Evolutionary conservation across 768 basidiomycete genomes (phyloP).

Genomic region (Amanita pseudoporphyria): DNA sequence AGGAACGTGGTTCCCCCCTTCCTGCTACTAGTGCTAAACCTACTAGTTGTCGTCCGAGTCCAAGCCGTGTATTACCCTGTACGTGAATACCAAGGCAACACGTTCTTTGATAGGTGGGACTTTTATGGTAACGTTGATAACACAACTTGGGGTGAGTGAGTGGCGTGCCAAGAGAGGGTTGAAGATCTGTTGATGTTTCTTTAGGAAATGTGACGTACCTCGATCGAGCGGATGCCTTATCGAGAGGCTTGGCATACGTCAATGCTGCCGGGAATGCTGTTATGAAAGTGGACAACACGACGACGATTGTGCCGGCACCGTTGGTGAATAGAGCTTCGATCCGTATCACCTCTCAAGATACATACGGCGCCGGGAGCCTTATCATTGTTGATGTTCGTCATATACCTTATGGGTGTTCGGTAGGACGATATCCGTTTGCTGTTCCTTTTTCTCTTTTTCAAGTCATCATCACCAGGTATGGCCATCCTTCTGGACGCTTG

Average conservation of each 20-base stretch:
- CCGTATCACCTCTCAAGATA: constrained; percentile 32
- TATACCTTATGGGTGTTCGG: constrained; percentile 43
- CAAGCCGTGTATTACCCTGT: constrained; percentile 25
- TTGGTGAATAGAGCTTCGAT: constrained; percentile 34
- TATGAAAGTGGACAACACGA: constrained; percentile 65
- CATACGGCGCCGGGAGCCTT: constrained; percentile 33
- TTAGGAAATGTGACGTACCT: constrained; percentile 31
- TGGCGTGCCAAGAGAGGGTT: not conserved
- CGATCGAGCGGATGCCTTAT: constrained; percentile 33
- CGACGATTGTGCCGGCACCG: constrained; percentile 28
- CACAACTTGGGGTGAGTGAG: constrained; percentile 27
- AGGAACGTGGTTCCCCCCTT: not conserved
- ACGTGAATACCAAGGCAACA: constrained; percentile 34
- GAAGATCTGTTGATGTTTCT: not conserved
- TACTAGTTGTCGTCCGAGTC: constrained; percentile 10
- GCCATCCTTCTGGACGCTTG: constrained; percentile 41
- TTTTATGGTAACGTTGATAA: constrained; percentile 42
- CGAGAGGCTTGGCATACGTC: constrained; percentile 46
- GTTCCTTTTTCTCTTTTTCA: too few species aligned
- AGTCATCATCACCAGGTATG: constrained; percentile 31
- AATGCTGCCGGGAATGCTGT: constrained; percentile 55
- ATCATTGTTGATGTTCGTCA: constrained; percentile 37
- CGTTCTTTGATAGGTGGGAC: constrained; percentile 47
- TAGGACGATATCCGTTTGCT: constrained; percentile 16
- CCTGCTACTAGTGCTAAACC: not conserved